phyloP scores from a whole-genome alignment of 768 basidiomycete genomes.

The Ramaria sp. region DNA sequence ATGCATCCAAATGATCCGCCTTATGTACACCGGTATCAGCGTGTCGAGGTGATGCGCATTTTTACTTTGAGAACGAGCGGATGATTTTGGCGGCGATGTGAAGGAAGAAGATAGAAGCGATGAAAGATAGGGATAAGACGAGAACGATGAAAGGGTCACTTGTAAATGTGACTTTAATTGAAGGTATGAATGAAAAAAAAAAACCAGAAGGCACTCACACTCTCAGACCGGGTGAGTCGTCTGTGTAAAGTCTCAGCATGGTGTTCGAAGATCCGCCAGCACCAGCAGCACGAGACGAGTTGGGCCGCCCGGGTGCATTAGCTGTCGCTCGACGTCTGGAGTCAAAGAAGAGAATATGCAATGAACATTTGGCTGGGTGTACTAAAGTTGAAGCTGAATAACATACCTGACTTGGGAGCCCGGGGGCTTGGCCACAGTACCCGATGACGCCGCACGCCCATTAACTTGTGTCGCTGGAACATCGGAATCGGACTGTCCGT shows the following conservation, averaged over 20 bases:
- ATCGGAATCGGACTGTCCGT: constrained; percentile 69
- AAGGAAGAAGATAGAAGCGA: constrained; percentile 97
- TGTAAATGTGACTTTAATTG: constrained; percentile 2
- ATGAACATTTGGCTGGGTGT: background rate
- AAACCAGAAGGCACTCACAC: constrained; percentile 54
- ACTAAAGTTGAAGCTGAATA: background rate
- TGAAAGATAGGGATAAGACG: constrained; percentile 91
- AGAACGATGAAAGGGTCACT: constrained; percentile 97
- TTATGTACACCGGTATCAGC: background rate
- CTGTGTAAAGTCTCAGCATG: constrained; percentile 98
- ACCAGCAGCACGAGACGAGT: constrained; percentile 83
- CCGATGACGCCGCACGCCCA: constrained; percentile 24
- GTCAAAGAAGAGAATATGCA: background rate
- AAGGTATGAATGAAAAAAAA: constrained; percentile 3
- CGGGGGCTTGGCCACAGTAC: constrained; percentile 57
- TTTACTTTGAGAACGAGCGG: constrained; percentile 74
- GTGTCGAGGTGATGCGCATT: background rate
- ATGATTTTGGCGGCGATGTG: constrained; percentile 95
- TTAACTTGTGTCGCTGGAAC: constrained; percentile 30
- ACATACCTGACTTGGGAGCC: constrained; percentile 75
- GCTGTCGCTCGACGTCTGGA: constrained; percentile 65
- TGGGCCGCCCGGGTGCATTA: constrained; percentile 59
- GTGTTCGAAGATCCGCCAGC: constrained; percentile 96
- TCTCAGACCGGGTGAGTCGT: constrained; percentile 93
- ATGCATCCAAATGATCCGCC: background rate